Evolutionary conservation across 441 rosid species (phyloP).

Genomic region (Croton laevigatus): DNA sequence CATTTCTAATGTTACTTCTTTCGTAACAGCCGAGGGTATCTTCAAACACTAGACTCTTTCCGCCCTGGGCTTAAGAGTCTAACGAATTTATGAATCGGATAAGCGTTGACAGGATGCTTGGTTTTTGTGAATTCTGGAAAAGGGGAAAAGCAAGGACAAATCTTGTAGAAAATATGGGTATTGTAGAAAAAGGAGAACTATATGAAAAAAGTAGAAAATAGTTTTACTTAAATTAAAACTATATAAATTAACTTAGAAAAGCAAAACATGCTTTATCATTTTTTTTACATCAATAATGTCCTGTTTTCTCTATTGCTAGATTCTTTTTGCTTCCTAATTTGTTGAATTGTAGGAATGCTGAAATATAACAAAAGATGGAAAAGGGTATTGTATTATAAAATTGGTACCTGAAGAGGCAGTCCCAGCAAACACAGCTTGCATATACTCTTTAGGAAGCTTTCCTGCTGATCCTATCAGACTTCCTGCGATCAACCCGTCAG

Average conservation of each 20-base stretch:
- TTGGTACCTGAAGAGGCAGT: conserved; percentile 85
- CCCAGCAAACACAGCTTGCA: conserved; percentile 96
- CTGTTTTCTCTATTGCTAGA: background rate
- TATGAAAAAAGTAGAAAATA: no score
- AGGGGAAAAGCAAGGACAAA: no score
- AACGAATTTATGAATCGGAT: no score
- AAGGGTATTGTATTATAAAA: background rate
- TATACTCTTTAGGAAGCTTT: conserved; percentile 75
- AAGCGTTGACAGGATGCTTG: no score
- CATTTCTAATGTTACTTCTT: no score
- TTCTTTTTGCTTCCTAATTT: background rate
- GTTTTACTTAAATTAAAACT: background rate
- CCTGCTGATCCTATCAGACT: conserved; percentile 84
- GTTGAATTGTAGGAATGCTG: background rate
- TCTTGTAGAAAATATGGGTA: no score
- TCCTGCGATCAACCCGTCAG: conserved; percentile 79
- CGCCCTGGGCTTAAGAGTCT: no score
- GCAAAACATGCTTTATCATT: background rate
- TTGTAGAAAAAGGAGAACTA: no score
- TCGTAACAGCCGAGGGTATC: no score
- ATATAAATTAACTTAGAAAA: background rate
- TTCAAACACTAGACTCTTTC: background rate
- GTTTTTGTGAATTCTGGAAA: no score
- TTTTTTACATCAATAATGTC: background rate
- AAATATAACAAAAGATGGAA: background rate